A percentile compares a stretch with the other conserved stretches of the same genome.
phyloP scores from a whole-genome alignment of 2,329 filamentous ascomycete genomes.

The Lachnellula suecica region DNA sequence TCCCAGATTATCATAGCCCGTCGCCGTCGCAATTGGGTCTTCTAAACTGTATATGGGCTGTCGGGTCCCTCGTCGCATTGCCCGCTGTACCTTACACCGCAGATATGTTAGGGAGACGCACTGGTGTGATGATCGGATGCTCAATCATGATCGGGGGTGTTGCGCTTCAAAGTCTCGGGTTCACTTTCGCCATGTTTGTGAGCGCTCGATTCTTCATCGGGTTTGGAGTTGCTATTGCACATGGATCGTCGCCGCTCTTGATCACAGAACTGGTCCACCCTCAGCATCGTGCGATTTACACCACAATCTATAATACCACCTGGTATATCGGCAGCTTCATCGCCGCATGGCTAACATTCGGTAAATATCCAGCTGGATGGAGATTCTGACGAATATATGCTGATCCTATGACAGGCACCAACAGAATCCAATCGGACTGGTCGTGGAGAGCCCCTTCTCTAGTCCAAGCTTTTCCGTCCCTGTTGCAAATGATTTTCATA shows the following conservation, averaged over 20 bases:
- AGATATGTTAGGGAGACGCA: constrained; percentile 43
- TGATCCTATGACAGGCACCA: constrained; percentile 32
- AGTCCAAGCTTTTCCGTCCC: constrained; percentile 31
- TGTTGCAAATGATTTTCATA: constrained; percentile 27
- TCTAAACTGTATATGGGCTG: constrained; percentile 43
- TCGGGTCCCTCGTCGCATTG: constrained; percentile 44
- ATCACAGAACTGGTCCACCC: constrained; percentile 46
- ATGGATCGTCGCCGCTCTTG: constrained; percentile 31
- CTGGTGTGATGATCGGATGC: constrained; percentile 44
- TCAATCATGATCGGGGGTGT: constrained; percentile 43
- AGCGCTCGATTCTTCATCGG: constrained; percentile 36
- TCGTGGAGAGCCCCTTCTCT: constrained; percentile 35
- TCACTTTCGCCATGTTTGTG: constrained; percentile 42
- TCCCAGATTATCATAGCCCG: constrained; percentile 8
- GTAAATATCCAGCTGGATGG: constrained; percentile 28
- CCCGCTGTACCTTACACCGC: constrained; percentile 46
- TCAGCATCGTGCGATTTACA: constrained; percentile 44
- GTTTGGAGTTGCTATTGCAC: constrained; percentile 30
- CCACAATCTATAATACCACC: constrained; percentile 42
- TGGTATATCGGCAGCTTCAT: constrained; percentile 45
- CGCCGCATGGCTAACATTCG: constrained; percentile 44
- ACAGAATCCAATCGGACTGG: constrained; percentile 34
- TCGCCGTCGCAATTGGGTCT: constrained; percentile 37
- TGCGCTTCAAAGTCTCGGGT: constrained; percentile 36
- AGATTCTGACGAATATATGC: not conserved